Base-by-base conservation (phyloP, 768 basidiomycete species). In the Rhodotorula babjevae region DNA sequence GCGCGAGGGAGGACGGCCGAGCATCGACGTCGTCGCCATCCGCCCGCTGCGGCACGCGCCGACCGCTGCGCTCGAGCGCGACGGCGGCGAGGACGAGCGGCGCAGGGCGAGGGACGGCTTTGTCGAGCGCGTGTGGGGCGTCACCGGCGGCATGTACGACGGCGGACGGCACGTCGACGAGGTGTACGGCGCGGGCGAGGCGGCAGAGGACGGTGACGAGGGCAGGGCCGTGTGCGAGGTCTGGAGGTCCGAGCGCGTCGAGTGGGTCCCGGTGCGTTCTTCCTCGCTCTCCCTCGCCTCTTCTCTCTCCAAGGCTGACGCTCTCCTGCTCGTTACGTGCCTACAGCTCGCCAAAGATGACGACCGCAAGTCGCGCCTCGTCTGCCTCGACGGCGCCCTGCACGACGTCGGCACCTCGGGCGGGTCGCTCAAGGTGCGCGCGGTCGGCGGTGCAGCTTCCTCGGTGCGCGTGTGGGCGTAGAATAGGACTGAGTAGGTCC, bases 341-440 rank as follows among this genome's bases (percentile, higher is more conserved):
- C 2, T n/a, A 23, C 57, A 10, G 23, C 40, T 23, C 59, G 9
- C 27, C 3, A 9, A 33, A 53, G 36, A 52, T 12, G 33, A 46
- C 19, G 33, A 44, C 52, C 74, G 62, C 77, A 93, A 90, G 85
- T 87, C 72, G 81, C 84, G 19, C 80, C 81, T 90, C 27, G 77
- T 95, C 21, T 96, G 93, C 79, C 85, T 86, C 9, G 93, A 96
- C 77, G 93, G 93, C 3, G 83, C 86, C 1, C 86, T 93, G 60
- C 84, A 86, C 29, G 80, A 81, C n/a, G 85, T 93, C 44, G 85
- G 86, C 25, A 79, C 79, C 44, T 86, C 86, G 15, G 91, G 90
- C 15, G 50, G 50, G 6, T 84, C 82, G 63, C 56, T 74, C 15
- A 21, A 7, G 0, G 63, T 61, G 6, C 33, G n/a, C 15, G 72